Evolutionary conservation across 192 early-diverging fungal species (phyloP), one percentile per base, ranked within the genome.

Genomic region (Podila epigama): DNA sequence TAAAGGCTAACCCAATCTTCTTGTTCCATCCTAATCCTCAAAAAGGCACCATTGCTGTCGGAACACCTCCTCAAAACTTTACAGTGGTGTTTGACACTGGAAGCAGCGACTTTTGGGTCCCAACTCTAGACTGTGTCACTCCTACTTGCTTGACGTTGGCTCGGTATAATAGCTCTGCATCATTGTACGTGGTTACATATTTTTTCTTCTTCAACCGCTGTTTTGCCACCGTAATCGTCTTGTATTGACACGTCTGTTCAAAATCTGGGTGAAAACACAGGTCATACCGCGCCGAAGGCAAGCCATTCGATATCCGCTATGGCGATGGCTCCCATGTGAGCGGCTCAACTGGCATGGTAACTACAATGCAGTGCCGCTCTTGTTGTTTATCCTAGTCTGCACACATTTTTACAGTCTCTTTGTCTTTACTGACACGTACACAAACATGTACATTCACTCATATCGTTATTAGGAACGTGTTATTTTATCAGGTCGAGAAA

Each of bases 101-200:
- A 9, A 75, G 72, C 12, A 75, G 72, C 64, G 72, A 75, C 29
- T 55, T 68, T 52, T 75, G 72, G 72, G 72, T 75, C 11, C 72
- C 72, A 13, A 56, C 72, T 9, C 39, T 39, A 16, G 60, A 48
- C 1, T 75, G 72, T 28, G 22, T 18, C n/a, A 58, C 72, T 2
- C 37, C 63, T 1, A 16, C 37, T 2, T 75, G 72, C 18, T 5
- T 75, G 60, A 63, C 64, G 3, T 20, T 75, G 31, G 32, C 56
- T 6, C 51, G 65, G 44, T 75, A 63, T 51, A 75, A 75, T 48
- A 29, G 10, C 18, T 61, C 58, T 1, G 60, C 53, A 3, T 75
- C 72, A 0, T 54, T 51, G 70, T 72, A 60, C 56, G 69, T 70
- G 10, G 4, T 60, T 11, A 4, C 40, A 22, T 29, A 12, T 53